Evolutionary conservation across 108 stramenopile genomes (phyloP).

Genomic region (Cylindrotheca closterium): DNA sequence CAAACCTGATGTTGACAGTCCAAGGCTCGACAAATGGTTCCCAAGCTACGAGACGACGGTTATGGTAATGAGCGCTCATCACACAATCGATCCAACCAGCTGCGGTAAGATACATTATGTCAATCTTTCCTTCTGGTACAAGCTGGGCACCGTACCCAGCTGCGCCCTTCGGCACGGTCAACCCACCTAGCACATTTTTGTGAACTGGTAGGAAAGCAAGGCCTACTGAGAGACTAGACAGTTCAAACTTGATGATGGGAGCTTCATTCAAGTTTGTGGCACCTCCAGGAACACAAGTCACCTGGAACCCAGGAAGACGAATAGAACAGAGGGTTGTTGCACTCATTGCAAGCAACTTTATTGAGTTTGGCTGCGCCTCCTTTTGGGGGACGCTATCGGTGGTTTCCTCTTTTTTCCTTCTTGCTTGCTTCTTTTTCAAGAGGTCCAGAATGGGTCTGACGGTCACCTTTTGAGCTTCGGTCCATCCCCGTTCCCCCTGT

Average conservation of each 20-base stretch:
- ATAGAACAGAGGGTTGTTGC: conserved; percentile 38
- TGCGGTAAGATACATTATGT: conserved; percentile 21
- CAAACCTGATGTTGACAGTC: conserved; percentile 37
- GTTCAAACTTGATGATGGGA: conserved; percentile 51
- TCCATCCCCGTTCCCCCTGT: conserved; percentile 50
- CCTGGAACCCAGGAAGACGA: conserved; percentile 39
- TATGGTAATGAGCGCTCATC: conserved; percentile 69
- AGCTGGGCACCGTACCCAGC: too few species aligned
- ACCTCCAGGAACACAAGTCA: conserved; percentile 63
- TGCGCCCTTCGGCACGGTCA: too few species aligned
- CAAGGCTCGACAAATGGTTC: conserved; percentile 85
- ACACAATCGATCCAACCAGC: conserved; percentile 47
- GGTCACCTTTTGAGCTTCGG: conserved; percentile 40
- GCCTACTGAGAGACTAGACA: conserved; percentile 36
- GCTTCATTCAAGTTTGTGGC: conserved; percentile 51
- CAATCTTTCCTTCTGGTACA: too few species aligned
- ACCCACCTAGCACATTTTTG: neutral
- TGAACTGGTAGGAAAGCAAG: conserved; percentile 30
- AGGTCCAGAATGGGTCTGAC: conserved; percentile 43
- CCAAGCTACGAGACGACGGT: conserved; percentile 70
- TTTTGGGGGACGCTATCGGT: neutral
- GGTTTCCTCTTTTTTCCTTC: conserved; percentile 8
- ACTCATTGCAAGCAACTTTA: conserved; percentile 22
- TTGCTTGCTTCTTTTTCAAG: conserved; percentile 22
- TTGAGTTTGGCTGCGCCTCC: neutral